Evolutionary conservation across 352 stramenopile species (phyloP).

Genomic region (Elongisporangium anandrum): DNA sequence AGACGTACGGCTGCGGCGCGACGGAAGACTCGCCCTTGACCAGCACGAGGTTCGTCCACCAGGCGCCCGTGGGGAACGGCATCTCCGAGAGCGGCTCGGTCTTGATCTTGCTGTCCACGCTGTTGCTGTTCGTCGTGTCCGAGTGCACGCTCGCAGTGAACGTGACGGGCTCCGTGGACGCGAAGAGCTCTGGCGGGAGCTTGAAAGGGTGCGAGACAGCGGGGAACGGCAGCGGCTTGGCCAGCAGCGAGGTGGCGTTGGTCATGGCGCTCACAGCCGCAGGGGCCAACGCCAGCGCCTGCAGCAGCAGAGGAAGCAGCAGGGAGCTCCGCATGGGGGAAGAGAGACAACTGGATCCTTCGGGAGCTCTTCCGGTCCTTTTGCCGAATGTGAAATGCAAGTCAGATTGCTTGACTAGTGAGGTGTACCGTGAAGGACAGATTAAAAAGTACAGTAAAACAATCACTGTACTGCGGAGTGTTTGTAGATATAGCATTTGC

Average conservation of each 20-base stretch:
- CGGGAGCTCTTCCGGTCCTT: slow-evolving; percentile 1
- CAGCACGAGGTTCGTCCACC: slow-evolving; percentile 82
- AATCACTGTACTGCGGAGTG: too few species aligned
- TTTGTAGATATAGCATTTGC: not conserved
- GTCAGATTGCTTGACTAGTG: not conserved
- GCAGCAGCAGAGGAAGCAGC: slow-evolving; percentile 3
- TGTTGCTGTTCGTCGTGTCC: not conserved
- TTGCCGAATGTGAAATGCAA: slow-evolving; percentile 1
- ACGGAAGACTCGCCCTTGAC: slow-evolving; percentile 50
- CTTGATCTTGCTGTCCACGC: not conserved
- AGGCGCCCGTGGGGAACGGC: slow-evolving; percentile 75
- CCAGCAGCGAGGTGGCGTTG: slow-evolving; percentile 4
- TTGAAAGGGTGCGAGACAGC: slow-evolving; percentile 44
- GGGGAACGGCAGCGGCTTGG: slow-evolving; percentile 40
- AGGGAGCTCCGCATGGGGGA: slow-evolving; percentile 5
- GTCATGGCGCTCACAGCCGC: slow-evolving; percentile 8
- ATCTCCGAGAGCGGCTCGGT: slow-evolving; percentile 33
- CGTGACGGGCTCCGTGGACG: slow-evolving; percentile 30
- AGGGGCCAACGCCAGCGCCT: not conserved
- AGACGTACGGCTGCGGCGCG: slow-evolving; percentile 64
- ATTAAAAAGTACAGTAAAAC: not conserved
- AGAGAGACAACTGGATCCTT: not conserved
- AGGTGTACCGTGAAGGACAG: not conserved
- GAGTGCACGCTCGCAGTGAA: not conserved
- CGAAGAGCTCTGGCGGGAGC: slow-evolving; percentile 47